Evolutionary conservation across 345 rosid genomes (phyloP).

Genomic region (Lenwebbia sp.): DNA sequence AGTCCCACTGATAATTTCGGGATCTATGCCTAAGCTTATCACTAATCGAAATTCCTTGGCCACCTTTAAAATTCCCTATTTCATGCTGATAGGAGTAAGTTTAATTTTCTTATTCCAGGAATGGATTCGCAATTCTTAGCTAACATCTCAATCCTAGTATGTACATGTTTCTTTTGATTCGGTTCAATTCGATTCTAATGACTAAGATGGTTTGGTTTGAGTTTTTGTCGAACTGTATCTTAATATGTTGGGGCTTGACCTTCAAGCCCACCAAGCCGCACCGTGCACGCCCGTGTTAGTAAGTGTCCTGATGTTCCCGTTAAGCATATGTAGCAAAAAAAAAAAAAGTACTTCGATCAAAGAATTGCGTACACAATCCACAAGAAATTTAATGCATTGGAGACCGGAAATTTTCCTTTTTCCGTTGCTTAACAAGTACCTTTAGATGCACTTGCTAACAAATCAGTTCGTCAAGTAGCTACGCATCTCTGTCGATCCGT

Average conservation of each 20-base stretch:
- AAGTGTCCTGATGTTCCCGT: not conserved
- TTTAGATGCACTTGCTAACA: not conserved
- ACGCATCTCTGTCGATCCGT: rapidly evolving
- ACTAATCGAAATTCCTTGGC: not conserved
- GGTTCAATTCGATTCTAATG: not conserved
- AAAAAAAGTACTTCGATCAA: not conserved
- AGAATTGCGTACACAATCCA: not conserved
- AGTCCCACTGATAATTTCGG: not conserved
- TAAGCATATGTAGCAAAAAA: not conserved
- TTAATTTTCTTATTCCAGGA: not conserved
- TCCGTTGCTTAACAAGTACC: not conserved
- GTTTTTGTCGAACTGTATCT: not conserved
- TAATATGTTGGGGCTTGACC: not conserved
- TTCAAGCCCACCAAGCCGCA: rapidly evolving
- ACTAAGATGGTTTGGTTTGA: not conserved
- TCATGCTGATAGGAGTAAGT: not conserved
- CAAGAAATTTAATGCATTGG: not conserved
- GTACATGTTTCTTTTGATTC: not conserved
- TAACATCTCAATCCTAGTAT: not conserved
- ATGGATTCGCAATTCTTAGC: not conserved
- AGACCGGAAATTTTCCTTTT: not conserved
- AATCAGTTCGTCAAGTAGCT: not conserved
- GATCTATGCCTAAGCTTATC: not conserved
- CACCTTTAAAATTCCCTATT: not conserved
- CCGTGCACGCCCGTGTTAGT: rapidly evolving